Base-by-base conservation (phyloP, 2,329 filamentous ascomycete species). In the Botrytis byssoidea region DNA sequence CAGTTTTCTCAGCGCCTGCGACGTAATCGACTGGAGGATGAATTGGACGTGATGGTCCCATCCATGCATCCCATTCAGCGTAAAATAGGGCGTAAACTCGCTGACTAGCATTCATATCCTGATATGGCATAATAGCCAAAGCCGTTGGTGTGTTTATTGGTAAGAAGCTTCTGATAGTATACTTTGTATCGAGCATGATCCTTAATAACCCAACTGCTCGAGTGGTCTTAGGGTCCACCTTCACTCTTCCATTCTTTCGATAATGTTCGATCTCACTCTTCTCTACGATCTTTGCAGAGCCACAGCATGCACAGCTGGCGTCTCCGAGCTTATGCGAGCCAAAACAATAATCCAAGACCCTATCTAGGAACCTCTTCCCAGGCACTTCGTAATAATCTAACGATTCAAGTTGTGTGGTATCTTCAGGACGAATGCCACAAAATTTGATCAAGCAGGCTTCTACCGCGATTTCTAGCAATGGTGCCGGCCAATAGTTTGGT, bases 11-110 rank as follows among this genome's bases (percentile, higher is more conserved):
- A 5, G 4, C 14, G 32, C 48, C 65, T 22, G n/a, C 65, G 16
- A 29, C 5, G 42, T 68, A 22, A n/a, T 29, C 48, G 7, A 29
- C 2, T 20, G 35, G n/a, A n/a, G 35, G 25, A 32, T 20, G 35
- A 32, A 42, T 42, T 44, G 20, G 35, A 42, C 14, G 18, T 69
- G 37, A 20, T 32, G 66, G 66, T 32, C 66, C 48, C 66, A 69
- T 69, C 66, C 66, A 69, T 22, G 48, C 66, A 69, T 69, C 25
- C 66, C 66, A 69, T 12, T 69, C 66, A 3, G 48, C 66, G 57
- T 57, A 69, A 37, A 69, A 69, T 20, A 69, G 66, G 7, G 25
- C 10, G 18, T 69, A 69, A 14, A 42, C 66, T 22, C 48, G 35
- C 22, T 69, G 66, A 42, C 35, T 37, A 57, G 20, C 18, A 18